Conservation (phyloP, 805 yeast species). For the Clavispora vitiphila region DNA sequence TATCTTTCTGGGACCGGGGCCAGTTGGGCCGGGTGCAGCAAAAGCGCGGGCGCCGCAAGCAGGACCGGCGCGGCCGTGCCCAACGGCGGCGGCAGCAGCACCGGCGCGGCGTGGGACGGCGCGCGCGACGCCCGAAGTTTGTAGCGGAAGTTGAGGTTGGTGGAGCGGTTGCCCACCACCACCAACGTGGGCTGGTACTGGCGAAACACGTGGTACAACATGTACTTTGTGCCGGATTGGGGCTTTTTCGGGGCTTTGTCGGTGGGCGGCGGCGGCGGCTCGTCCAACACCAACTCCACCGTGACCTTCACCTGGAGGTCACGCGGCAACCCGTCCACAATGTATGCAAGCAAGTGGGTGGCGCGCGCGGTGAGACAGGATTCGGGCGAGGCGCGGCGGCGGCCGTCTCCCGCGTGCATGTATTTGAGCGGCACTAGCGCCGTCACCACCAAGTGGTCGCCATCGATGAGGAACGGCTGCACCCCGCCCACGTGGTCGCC, state of each 20-base stretch:
- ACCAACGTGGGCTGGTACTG: slow-evolving; percentile 40
- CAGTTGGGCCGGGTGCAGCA: not conserved
- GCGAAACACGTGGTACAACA: slow-evolving; percentile 31
- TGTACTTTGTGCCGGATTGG: slow-evolving; percentile 27
- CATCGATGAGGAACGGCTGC: slow-evolving; percentile 27
- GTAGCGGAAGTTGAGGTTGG: slow-evolving; percentile 40
- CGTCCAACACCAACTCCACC: slow-evolving; percentile 32
- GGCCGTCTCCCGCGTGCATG: slow-evolving; percentile 8
- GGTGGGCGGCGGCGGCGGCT: slow-evolving; percentile 5
- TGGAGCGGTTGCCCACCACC: slow-evolving; percentile 33
- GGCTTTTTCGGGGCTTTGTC: no score
- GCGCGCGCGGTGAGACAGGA: slow-evolving; percentile 18
- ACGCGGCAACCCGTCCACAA: slow-evolving; percentile 14
- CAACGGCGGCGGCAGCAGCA: not conserved
- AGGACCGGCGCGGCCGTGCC: not conserved
- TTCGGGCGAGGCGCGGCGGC: slow-evolving; percentile 11
- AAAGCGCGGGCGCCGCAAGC: not conserved
- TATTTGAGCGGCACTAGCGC: slow-evolving; percentile 27
- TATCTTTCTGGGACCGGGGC: not conserved
- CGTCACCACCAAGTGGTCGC: slow-evolving; percentile 36
- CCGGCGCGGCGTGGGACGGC: slow-evolving; percentile 5
- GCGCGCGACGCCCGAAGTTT: slow-evolving; percentile 19
- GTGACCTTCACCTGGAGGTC: slow-evolving; percentile 31
- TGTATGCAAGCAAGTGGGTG: slow-evolving; percentile 17
- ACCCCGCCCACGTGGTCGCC: slow-evolving; percentile 3